A percentile compares a stretch with the other conserved stretches of the same genome.
These are phyloP conservation scores for Thyridium curvatum DNA, from an alignment of 2,329 filamentous ascomycete species.

Conservation along the genomic window DNA sequence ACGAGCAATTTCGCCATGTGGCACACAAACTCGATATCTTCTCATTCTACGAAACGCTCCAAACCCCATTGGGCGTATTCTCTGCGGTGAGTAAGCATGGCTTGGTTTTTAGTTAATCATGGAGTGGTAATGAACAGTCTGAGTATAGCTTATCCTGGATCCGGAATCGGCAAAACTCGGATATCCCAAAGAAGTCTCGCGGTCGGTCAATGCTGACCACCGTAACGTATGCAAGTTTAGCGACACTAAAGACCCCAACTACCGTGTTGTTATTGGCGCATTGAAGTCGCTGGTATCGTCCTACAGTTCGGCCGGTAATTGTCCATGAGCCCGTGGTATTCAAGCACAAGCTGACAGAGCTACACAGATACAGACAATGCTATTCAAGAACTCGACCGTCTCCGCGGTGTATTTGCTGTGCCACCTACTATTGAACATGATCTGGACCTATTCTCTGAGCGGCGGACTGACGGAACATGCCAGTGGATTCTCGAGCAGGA, in stretches of 20 bases:
- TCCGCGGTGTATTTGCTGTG: too few relatives aligned
- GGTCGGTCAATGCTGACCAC: conserved; percentile 20
- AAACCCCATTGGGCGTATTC: conserved; percentile 11
- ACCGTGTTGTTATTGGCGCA: conserved; percentile 9
- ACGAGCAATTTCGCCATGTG: conserved; percentile 24
- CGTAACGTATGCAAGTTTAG: conserved; percentile 21
- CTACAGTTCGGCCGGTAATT: too few relatives aligned
- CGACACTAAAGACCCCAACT: conserved; percentile 11
- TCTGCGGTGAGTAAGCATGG: neutral
- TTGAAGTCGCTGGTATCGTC: conserved; percentile 1
- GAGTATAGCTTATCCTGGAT: conserved; percentile 12
- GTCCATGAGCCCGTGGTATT: too few relatives aligned
- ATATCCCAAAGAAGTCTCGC: conserved; percentile 15
- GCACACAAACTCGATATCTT: conserved; percentile 19
- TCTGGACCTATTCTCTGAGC: too few relatives aligned
- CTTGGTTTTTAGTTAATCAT: conserved; percentile 6
- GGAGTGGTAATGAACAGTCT: too few relatives aligned
- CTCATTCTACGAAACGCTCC: conserved; percentile 27
- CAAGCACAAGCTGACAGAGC: too few relatives aligned
- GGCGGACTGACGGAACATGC: too few relatives aligned
- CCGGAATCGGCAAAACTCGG: conserved; percentile 19
- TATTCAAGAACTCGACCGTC: too few relatives aligned
- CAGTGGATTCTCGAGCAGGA: too few relatives aligned
- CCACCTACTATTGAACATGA: too few relatives aligned
- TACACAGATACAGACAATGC: too few relatives aligned